phyloP scores from a whole-genome alignment of 169 alveolate genomes.

The Eimeria mitis region DNA sequence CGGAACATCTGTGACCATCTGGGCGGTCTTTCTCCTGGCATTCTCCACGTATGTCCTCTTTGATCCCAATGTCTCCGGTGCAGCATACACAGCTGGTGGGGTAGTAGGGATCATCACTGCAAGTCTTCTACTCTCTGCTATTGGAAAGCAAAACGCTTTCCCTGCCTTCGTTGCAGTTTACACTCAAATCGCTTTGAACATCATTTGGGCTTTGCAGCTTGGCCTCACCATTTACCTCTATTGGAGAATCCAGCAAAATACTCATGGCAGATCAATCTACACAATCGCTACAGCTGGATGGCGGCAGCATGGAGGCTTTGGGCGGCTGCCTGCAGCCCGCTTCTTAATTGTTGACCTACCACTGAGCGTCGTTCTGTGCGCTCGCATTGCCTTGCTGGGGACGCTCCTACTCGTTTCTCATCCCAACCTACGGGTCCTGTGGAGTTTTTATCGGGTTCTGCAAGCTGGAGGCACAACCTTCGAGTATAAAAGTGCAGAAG shows the following conservation, averaged over 20 bases:
- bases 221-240: slow-evolving; percentile 57
- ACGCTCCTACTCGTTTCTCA: slow-evolving; percentile 59
- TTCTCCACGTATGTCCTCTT: slow-evolving; percentile 50
- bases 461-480: slow-evolving; percentile 82
- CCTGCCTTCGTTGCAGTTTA: slow-evolving; percentile 78
- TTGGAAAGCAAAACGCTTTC: slow-evolving; percentile 72
- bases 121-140: slow-evolving; percentile 70
- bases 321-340: slow-evolving; percentile 13
- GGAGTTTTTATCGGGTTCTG: slow-evolving; percentile 81
- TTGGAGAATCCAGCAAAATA: slow-evolving; percentile 33
- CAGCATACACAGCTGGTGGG: slow-evolving; percentile 80
- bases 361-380: slow-evolving; percentile 63
- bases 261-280: slow-evolving; percentile 1
- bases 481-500: slow-evolving; percentile 74
- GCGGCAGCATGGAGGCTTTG: slow-evolving; percentile 24
- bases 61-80: slow-evolving; percentile 74
- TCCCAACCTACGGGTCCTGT: slow-evolving; percentile 60
- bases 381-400: slow-evolving; percentile 58
- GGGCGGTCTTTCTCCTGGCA: slow-evolving; percentile 80
- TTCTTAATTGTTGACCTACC: slow-evolving; percentile 39
- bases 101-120: slow-evolving; percentile 77
- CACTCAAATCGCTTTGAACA: slow-evolving; percentile 62
- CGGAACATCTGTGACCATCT: slow-evolving; percentile 76
- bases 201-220: slow-evolving; percentile 67
- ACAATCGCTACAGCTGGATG: slow-evolving; percentile 66